Conservation (phyloP, 1,284 basidiomycete genomes). For the Xanthoconium separans region DNA sequence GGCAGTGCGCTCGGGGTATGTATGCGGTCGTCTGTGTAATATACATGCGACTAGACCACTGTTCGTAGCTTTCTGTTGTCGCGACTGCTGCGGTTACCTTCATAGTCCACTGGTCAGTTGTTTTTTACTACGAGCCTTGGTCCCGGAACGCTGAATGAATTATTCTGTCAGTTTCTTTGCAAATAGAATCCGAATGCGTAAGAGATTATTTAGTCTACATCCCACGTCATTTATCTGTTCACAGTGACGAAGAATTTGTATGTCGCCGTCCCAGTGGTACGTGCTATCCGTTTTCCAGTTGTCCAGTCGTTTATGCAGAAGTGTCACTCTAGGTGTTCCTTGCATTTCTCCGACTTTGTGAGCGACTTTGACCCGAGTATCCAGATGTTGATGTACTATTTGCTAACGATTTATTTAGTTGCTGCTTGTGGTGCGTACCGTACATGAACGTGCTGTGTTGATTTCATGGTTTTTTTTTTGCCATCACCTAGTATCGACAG, state of each 20-base stretch:
- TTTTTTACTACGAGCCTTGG: neutral
- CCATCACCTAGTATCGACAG: slow-evolving; percentile 26
- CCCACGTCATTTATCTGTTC: slow-evolving; percentile 5
- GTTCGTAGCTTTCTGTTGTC: slow-evolving; percentile 30
- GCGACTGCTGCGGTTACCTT: slow-evolving; percentile 31
- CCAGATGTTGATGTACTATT: neutral
- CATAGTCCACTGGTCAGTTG: slow-evolving; percentile 32
- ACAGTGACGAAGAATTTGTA: slow-evolving; percentile 35
- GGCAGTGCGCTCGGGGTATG: slow-evolving; percentile 28
- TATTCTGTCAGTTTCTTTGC: slow-evolving; percentile 28
- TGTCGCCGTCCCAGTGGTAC: slow-evolving; percentile 29
- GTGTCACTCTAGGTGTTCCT: slow-evolving; percentile 21
- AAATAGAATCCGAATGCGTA: slow-evolving; percentile 34
- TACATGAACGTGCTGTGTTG: accelerated
- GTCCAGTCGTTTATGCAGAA: neutral
- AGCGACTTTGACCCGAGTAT: slow-evolving; percentile 9
- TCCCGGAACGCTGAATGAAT: neutral
- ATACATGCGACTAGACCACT: neutral
- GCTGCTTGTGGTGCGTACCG: slow-evolving; percentile 28
- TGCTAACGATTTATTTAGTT: slow-evolving; percentile 19
- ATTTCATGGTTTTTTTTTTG: neutral
- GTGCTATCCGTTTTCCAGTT: neutral
- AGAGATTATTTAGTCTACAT: neutral
- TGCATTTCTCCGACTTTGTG: slow-evolving; percentile 33
- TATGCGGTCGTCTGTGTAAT: neutral